Evolutionary conservation across 371 early-diverging fungal species (phyloP).

Genomic region (Mortierella sp.): DNA sequence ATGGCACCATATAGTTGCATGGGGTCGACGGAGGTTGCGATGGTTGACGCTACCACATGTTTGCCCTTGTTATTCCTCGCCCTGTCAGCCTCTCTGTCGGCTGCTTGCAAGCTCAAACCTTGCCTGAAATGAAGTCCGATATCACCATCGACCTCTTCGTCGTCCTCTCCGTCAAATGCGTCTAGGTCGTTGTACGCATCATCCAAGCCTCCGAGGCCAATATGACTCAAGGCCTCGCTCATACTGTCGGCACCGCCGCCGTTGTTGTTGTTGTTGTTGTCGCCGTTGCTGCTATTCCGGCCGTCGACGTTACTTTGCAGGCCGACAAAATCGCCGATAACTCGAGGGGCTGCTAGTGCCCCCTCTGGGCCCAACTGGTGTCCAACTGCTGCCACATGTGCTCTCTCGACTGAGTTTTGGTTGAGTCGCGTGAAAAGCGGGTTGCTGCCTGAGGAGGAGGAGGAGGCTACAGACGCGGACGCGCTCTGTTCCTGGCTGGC

Average conservation of each 20-base stretch:
- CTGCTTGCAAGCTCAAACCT: constrained; percentile 19
- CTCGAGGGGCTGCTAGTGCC: constrained; percentile 24
- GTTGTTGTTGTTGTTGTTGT: neutral
- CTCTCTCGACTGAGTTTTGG: constrained; percentile 47
- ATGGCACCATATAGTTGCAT: constrained; percentile 26
- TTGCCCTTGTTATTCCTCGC: constrained; percentile 20
- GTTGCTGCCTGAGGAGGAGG: constrained; percentile 8
- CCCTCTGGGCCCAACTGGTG: constrained; percentile 43
- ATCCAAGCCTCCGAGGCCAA: constrained; percentile 37
- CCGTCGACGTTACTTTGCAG: neutral
- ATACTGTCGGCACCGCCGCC: constrained; percentile 1
- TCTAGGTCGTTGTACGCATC: constrained; percentile 52
- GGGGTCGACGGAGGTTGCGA: constrained; percentile 36
- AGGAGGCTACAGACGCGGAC: neutral
- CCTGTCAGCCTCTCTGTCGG: constrained; percentile 10
- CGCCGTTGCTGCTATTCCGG: neutral
- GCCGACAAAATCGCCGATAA: constrained; percentile 51
- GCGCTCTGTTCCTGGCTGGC: neutral
- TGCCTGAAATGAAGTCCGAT: constrained; percentile 18
- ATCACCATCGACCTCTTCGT: constrained; percentile 31
- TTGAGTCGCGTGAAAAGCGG: constrained; percentile 47
- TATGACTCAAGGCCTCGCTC: constrained; percentile 25
- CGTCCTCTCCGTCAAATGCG: constrained; percentile 46
- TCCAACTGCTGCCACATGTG: constrained; percentile 41
- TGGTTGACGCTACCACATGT: constrained; percentile 13